Evolutionary conservation across 306 rosid species (phyloP).

Genomic region (Chamaecrista fasciculata): DNA sequence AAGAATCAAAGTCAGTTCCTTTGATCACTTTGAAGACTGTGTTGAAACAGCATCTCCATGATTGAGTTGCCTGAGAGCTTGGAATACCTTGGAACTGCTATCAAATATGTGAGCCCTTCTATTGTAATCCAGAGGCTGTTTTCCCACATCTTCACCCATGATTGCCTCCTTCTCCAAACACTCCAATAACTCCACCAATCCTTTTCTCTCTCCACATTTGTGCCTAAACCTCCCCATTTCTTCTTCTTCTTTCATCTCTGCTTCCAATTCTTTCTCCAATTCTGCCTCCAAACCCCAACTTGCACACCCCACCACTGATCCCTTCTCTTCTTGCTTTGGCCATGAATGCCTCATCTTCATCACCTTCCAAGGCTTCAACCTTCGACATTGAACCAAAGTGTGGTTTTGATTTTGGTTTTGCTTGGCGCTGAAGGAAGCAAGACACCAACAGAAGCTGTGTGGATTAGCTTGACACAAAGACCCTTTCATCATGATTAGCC

Average conservation of each 20-base stretch:
- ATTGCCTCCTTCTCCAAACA: constrained; percentile 82
- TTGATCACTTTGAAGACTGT: background rate
- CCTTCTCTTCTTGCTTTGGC: constrained; percentile 4
- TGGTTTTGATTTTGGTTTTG: background rate
- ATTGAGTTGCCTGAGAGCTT: constrained; percentile 57
- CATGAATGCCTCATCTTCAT: background rate
- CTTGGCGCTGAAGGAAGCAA: background rate
- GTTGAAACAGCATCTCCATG: background rate
- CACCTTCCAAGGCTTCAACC: background rate
- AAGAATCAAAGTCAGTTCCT: background rate
- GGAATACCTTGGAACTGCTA: constrained; percentile 59
- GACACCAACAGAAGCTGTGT: background rate
- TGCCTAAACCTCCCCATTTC: constrained; percentile 37
- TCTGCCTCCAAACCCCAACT: constrained; percentile 34
- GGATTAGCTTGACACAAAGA: constrained; percentile 17
- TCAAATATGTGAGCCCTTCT: constrained; percentile 79
- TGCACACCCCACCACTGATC: constrained; percentile 29
- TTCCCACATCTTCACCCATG: constrained; percentile 84
- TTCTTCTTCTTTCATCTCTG: constrained; percentile 37
- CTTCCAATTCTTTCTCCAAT: constrained; percentile 47
- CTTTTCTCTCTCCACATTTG: constrained; percentile 52
- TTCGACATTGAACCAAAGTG: constrained; percentile 2
- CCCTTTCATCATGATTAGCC: constrained; percentile 41
- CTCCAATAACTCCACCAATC: constrained; percentile 59
- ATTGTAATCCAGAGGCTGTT: constrained; percentile 63